Percentiles rank a stretch among this genome's conserved stretches.
These are phyloP conservation scores for Coniosporium tulheliwenetii DNA, from an alignment of 2,329 filamentous ascomycete species.

Conservation along the genomic window DNA sequence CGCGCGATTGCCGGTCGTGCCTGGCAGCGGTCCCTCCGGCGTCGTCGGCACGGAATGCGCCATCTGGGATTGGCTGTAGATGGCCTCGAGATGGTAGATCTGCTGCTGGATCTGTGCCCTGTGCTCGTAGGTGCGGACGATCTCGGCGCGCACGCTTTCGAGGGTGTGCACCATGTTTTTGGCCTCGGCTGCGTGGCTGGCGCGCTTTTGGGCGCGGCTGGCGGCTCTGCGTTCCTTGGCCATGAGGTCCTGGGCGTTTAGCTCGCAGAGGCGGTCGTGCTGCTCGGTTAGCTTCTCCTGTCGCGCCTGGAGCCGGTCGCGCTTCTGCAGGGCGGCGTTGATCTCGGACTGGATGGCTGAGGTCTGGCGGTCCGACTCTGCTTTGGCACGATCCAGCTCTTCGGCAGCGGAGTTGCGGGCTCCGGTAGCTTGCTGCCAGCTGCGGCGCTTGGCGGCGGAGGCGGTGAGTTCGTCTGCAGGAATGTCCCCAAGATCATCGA, in stretches of 20 bases:
- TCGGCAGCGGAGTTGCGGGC: slow-evolving; percentile 32
- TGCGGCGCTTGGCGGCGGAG: slow-evolving; percentile 41
- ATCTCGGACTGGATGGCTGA: slow-evolving; percentile 50
- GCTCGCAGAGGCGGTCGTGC: slow-evolving; percentile 52
- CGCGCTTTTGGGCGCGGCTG: slow-evolving; percentile 15
- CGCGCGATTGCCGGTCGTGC: slow-evolving; percentile 21
- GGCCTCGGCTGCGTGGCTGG: slow-evolving; percentile 17
- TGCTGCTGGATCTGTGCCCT: slow-evolving; percentile 23
- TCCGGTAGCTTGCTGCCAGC: slow-evolving; percentile 39
- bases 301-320: slow-evolving; percentile 56
- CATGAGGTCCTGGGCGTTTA: slow-evolving; percentile 48
- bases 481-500: slow-evolving; percentile 48
- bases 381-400: slow-evolving; percentile 47
- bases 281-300: slow-evolving; percentile 60
- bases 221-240: slow-evolving; percentile 35
- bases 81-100: slow-evolving; percentile 21
- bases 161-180: slow-evolving; percentile 7
- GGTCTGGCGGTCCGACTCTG: slow-evolving; percentile 45
- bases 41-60: slow-evolving; percentile 30
- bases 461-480: slow-evolving; percentile 45
- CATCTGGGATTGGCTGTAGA: slow-evolving; percentile 21
- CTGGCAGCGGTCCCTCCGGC: slow-evolving; percentile 44
- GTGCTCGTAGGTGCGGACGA: slow-evolving; percentile 20
- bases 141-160: slow-evolving; percentile 8
- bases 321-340: slow-evolving; percentile 46